Base-by-base conservation (phyloP, 192 early-diverging fungal genomes). In the Backusella tarrabulga region DNA sequence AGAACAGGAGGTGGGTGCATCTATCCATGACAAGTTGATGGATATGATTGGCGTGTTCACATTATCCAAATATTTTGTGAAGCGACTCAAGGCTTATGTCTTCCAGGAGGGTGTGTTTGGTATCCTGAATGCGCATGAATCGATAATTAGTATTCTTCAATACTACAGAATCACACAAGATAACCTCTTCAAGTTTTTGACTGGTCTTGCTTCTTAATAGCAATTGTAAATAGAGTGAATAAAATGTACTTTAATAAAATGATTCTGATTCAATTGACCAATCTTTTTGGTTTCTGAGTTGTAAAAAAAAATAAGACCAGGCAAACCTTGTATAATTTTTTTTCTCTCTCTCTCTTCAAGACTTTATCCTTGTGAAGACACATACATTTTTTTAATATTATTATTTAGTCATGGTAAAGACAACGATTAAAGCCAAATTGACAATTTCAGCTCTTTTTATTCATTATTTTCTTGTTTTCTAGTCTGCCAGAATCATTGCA, bases 401-500 rank as follows among this genome's bases (percentile, higher is more conserved):
- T 40, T 40, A 40, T 40, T n/a, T 17, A 50, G 46, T 6, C 19
- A 50, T 50, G 46, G 46, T 50, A 50, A 50, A 44, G 2, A 50
- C 38, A 50, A 50, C 46, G 46, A 32, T 3, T 32, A 3, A 32
- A 32, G 32, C 2, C 32, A 0, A 32, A 32, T 32, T 3, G 32
- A 32, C 32, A 32, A 32, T 32, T 32, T 32, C 21, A 63, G 9
- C 9, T 1, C 11, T 63, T 63, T 23, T 60, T 23, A 60, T n/a
- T 15, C 19, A 19, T 26, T 56, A 1, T 9, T 11, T 63, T 87
- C 66, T 14, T 44, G 14, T 15, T 44, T 35, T 32, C 80, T 89
- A 92, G 83, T 90, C 93, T 35, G 91, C 85, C 71, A 86, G 88
- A 79, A 81, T 93, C 32, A 87, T 95, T 80, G 89, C 90, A 67